Evolutionary conservation across 164 flowering plant genomes (phyloP), one percentile per base, ranked within the genome.

Genomic region (Warburgia ugandensis): DNA sequence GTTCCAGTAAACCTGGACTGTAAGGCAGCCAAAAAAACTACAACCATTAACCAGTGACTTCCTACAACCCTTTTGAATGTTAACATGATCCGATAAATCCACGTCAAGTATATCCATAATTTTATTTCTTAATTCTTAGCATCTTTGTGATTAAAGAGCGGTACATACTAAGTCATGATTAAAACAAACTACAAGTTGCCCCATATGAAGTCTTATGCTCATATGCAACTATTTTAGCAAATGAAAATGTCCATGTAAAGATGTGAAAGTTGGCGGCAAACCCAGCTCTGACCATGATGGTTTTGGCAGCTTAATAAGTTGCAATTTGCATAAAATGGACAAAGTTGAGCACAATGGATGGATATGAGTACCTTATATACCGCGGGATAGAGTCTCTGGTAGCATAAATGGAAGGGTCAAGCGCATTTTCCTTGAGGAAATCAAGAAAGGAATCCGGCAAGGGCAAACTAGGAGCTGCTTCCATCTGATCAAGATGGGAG

Each of bases 331-430:
- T n/a, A n/a, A n/a, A n/a, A n/a, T n/a, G n/a, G n/a, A n/a, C n/a
- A n/a, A n/a, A n/a, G n/a, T n/a, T n/a, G n/a, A n/a, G n/a, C n/a
- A n/a, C n/a, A n/a, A n/a, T n/a, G n/a, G n/a, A n/a, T n/a, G n/a
- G n/a, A n/a, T 22, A 29, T 29, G 2, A 4, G 9, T 30, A 62
- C 95, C 94, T 78, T 53, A 87, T 63, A 49, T 79, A 89, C 28
- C 97, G 92, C 45, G 95, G 97, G 19, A 62, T 67, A 2, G 85
- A 63, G 54, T 77, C 72, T 19, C 50, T 36, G 9, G 67, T 50
- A 29, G 68, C 52, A 52, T 89, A 86, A 49, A 86, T 76, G 0
- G 79, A 74, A 55, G 97, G 85, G 61, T 86, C 87, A 35, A 86
- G 33, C 6, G 77, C 84, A 62, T 86, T 83, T 16, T 67, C 68